Conservation (phyloP, 1,284 basidiomycete genomes). For the Pseudozyma hubeiensis region DNA sequence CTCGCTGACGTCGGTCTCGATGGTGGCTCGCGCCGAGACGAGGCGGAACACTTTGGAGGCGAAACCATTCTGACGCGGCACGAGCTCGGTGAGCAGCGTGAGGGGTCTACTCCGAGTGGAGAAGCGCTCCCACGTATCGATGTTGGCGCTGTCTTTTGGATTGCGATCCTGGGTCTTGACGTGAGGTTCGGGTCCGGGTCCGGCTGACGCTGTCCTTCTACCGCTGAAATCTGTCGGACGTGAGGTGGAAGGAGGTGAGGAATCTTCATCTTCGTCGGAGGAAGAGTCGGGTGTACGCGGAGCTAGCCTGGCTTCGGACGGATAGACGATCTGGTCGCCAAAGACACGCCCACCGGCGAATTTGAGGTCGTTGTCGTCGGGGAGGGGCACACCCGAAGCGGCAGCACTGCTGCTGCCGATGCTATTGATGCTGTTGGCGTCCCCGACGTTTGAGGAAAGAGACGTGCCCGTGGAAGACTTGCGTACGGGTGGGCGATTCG, state of each 20-base stretch:
- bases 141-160: slow-evolving; percentile 27
- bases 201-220: not conserved
- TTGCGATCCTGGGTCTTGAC: slow-evolving; percentile 33
- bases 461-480: slow-evolving; percentile 26
- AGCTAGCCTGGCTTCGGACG: slow-evolving; percentile 28
- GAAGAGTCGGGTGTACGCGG: slow-evolving; percentile 35
- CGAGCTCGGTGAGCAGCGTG: slow-evolving; percentile 42
- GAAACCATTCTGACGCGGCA: slow-evolving; percentile 40
- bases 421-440: slow-evolving; percentile 13
- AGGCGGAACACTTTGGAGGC: slow-evolving; percentile 45
- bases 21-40: slow-evolving; percentile 38
- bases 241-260: slow-evolving; percentile 12
- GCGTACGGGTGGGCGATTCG: slow-evolving; percentile 10
- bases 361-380: slow-evolving; percentile 24
- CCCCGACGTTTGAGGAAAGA: slow-evolving; percentile 11
- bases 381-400: slow-evolving; percentile 12
- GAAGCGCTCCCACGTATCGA: slow-evolving; percentile 44
- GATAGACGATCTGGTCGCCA: slow-evolving; percentile 42
- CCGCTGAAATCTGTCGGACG: not conserved
- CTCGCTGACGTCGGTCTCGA: slow-evolving; percentile 41
- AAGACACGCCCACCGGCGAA: slow-evolving; percentile 39
- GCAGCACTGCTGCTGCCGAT: slow-evolving; percentile 11
- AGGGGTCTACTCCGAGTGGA: slow-evolving; percentile 39
- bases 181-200: slow-evolving; percentile 15
- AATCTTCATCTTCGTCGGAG: slow-evolving; percentile 15